Base-by-base conservation (phyloP, 2,329 filamentous ascomycete species). In the Microsporum audouinii region DNA sequence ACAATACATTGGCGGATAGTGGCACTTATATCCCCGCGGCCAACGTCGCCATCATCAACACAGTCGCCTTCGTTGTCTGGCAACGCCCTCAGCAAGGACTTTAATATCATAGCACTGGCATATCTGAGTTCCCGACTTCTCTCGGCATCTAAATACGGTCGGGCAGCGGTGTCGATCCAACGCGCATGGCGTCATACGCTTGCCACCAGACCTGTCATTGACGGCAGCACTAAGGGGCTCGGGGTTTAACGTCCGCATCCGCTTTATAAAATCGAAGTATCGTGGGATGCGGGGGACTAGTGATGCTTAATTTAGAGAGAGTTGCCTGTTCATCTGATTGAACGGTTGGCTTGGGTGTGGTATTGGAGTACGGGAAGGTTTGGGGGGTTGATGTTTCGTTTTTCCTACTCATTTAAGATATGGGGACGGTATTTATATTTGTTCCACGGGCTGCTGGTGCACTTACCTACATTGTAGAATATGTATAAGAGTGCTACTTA, bases 71-170 rank as follows among this genome's bases (percentile, higher is more conserved):
- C 49, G 14, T 34, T 27, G n/a, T 29, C 5, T 10, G 29, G 5
- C 17, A 59, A 75, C 31, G 77, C 84, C 29, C 80, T 82, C 10
- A 78, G 80, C 61, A 73, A 73, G 31, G 77, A 80, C 65, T 84
- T 83, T 63, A 82, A 80, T 0, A 68, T 84, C 31, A 78, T 80
- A 1, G 78, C 80, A 2, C 77, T 86, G 5, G 77, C 82, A 2
- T 85, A 85, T 68, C 77, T 86, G 4, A 82, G 82, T 47, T 83
- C 81, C 2, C 77, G 83, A 45, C 72, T 86, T 0, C 73, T 86
- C 2, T 77, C 79, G 0, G 75, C 82, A 4, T 77, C 78, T 1
- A 75, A 75, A 61, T 72, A 71, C 10, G 73, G 77, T 61, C 77
- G 78, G 49, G 83, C 83, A 1, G 82, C 82, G 0, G 68, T 73